Percentiles rank a stretch among this genome's conserved stretches.
Conservation (phyloP, 2,329 filamentous ascomycete genomes). For the Aureobasidium melanogenum region DNA sequence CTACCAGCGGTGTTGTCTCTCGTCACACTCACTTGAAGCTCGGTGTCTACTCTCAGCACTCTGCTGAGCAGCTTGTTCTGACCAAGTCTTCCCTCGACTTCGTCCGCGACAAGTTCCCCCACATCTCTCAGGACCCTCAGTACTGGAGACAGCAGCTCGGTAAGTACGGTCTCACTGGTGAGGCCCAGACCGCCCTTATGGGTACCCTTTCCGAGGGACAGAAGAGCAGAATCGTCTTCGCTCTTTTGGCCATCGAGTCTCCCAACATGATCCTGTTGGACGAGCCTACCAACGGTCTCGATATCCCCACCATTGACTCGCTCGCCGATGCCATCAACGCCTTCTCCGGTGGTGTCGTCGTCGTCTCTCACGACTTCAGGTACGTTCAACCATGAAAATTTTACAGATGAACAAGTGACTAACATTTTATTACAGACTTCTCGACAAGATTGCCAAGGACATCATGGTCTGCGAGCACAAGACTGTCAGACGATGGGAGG, state of each 20-base stretch:
- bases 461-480: conserved; percentile 99
- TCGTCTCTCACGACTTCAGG: conserved; percentile 99
- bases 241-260: conserved; percentile 83
- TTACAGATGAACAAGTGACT: conserved; percentile 21
- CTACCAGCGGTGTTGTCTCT: conserved; percentile 71
- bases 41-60: conserved; percentile 97
- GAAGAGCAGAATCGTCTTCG: conserved; percentile 97
- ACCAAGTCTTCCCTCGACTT: conserved; percentile 98
- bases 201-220: conserved; percentile 96
- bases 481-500: conserved; percentile 83
- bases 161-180: conserved; percentile 84
- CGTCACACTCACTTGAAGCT: conserved; percentile 98
- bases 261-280: conserved; percentile 98
- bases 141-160: conserved; percentile 99
- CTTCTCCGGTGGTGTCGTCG: conserved; percentile 91
- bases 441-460: conserved; percentile 99
- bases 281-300: conserved; percentile 98
- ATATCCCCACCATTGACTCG: conserved; percentile 97
- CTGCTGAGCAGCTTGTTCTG: conserved; percentile 92
- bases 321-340: conserved; percentile 96
- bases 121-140: conserved; percentile 93
- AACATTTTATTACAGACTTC: conserved; percentile 53
- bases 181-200: conserved; percentile 93
- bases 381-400: conserved; percentile 38
- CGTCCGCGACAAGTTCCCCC: conserved; percentile 85